phyloP scores from a whole-genome alignment of 2,329 filamentous ascomycete genomes.

The Sclerotinia trifoliorum region DNA sequence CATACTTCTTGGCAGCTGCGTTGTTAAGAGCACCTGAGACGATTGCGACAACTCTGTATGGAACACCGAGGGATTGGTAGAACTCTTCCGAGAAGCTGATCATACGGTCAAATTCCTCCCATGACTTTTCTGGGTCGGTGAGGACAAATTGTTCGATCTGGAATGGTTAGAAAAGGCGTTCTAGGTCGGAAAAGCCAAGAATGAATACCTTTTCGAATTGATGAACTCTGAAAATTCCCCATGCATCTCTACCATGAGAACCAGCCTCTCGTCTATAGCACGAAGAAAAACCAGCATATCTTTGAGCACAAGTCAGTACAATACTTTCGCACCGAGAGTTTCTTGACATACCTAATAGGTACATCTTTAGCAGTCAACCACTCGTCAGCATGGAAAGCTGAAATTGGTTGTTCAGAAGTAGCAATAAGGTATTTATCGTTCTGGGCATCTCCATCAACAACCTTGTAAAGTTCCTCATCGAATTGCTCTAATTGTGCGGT shows the following conservation, averaged over 20 bases:
- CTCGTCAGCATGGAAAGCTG: conserved; percentile 87
- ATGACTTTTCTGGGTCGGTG: conserved; percentile 84
- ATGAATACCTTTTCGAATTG: conserved; percentile 82
- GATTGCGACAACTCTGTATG: conserved; percentile 89
- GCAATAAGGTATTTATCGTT: conserved; percentile 81
- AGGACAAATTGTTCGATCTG: conserved; percentile 75
- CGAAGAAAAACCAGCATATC: conserved; percentile 84
- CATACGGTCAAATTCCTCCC: conserved; percentile 93
- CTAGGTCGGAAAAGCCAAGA: conserved; percentile 25
- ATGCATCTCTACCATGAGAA: conserved; percentile 86
- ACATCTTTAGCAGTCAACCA: conserved; percentile 85
- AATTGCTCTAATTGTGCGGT: conserved; percentile 97
- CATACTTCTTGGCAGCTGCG: conserved; percentile 86
- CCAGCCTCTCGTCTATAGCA: conserved; percentile 97
- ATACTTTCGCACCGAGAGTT: not conserved
- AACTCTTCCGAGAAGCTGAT: conserved; percentile 89
- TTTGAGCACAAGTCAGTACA: conserved; percentile 31
- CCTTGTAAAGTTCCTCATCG: conserved; percentile 97
- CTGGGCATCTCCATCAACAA: conserved; percentile 80
- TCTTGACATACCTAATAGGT: conserved; percentile 69
- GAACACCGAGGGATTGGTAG: conserved; percentile 83
- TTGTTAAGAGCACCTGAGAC: conserved; percentile 96
- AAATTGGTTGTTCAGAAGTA: conserved; percentile 93
- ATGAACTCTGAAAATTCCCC: conserved; percentile 97
- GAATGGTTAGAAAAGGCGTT: conserved; percentile 38